phyloP scores from a whole-genome alignment of 1,284 basidiomycete genomes.

The Coniferiporia sulphurascens region DNA sequence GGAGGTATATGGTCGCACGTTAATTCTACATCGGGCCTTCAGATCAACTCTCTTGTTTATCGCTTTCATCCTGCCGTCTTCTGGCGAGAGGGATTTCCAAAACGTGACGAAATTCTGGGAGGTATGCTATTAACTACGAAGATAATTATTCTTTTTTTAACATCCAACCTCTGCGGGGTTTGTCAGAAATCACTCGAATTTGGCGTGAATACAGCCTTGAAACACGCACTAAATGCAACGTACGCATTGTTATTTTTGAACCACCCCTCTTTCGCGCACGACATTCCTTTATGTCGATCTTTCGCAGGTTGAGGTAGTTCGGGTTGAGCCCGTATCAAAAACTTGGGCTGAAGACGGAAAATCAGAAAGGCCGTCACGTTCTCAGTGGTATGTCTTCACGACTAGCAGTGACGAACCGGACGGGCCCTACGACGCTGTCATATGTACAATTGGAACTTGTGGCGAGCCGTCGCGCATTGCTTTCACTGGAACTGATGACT shows the following conservation, averaged over 20 bases:
- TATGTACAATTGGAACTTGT: conserved; percentile 55
- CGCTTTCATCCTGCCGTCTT: conserved; percentile 27
- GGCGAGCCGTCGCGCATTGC: conserved; percentile 47
- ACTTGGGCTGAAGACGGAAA: conserved; percentile 22
- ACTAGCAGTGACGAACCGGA: conserved; percentile 40
- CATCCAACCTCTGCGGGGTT: background rate
- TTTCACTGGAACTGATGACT: conserved; percentile 40
- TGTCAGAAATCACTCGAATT: conserved; percentile 42
- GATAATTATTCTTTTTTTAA: background rate
- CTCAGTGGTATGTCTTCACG: conserved; percentile 47
- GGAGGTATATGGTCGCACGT: conserved; percentile 62
- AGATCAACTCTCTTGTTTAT: conserved; percentile 56
- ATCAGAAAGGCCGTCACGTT: conserved; percentile 26
- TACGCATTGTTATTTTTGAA: conserved; percentile 20
- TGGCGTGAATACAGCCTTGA: conserved; percentile 55
- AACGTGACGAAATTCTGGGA: conserved; percentile 50
- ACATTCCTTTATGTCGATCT: conserved; percentile 22
- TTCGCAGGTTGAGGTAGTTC: conserved; percentile 23
- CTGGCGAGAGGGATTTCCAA: conserved; percentile 41
- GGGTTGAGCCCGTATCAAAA: conserved; percentile 24
- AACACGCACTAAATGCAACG: conserved; percentile 44
- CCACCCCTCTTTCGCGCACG: too few relatives aligned
- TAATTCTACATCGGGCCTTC: conserved; percentile 54
- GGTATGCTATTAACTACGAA: conserved; percentile 24
- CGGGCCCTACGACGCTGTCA: conserved; percentile 52